These are phyloP conservation scores for Centrapalus pauciflorus DNA, from an alignment of 129 eudicot species.

Conservation along the genomic window DNA sequence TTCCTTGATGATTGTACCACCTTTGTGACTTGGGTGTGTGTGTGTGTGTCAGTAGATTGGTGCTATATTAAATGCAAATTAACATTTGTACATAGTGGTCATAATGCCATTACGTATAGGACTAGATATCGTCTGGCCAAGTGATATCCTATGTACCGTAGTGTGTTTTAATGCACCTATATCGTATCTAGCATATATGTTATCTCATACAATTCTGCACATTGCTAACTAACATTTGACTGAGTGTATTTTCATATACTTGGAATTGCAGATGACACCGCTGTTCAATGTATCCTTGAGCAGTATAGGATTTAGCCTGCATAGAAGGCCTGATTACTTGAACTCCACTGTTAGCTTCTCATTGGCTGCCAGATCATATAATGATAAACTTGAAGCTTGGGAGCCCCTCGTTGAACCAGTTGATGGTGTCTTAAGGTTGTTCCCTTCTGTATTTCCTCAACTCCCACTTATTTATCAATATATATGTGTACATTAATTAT, in stretches of 20 bases:
- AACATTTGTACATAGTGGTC: too few species aligned
- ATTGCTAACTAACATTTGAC: neutral
- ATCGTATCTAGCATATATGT: neutral
- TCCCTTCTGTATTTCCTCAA: neutral
- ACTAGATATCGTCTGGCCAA: too few species aligned
- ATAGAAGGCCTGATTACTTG: conserved; percentile 66
- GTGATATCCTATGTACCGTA: neutral
- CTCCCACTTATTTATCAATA: too few species aligned
- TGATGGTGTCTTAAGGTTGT: conserved; percentile 85
- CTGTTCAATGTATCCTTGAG: conserved; percentile 80
- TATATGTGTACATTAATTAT: too few species aligned
- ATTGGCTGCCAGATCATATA: conserved; percentile 83
- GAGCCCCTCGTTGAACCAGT: conserved; percentile 97
- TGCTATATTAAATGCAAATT: too few species aligned
- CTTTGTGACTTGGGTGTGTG: too few species aligned
- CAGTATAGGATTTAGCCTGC: conserved; percentile 66
- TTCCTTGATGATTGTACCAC: too few species aligned
- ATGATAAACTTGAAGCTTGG: conserved; percentile 94
- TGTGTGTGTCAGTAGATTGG: too few species aligned
- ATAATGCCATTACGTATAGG: too few species aligned
- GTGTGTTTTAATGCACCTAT: neutral
- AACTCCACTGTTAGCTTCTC: conserved; percentile 81
- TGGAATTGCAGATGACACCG: conserved; percentile 81
- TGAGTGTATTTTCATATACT: conserved; percentile 13
- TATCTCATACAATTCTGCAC: conserved; percentile 1